A percentile compares a stretch with the other conserved stretches of the same genome.
Conservation (phyloP, 2,329 filamentous ascomycete genomes). For the Colletotrichum godetiae region DNA sequence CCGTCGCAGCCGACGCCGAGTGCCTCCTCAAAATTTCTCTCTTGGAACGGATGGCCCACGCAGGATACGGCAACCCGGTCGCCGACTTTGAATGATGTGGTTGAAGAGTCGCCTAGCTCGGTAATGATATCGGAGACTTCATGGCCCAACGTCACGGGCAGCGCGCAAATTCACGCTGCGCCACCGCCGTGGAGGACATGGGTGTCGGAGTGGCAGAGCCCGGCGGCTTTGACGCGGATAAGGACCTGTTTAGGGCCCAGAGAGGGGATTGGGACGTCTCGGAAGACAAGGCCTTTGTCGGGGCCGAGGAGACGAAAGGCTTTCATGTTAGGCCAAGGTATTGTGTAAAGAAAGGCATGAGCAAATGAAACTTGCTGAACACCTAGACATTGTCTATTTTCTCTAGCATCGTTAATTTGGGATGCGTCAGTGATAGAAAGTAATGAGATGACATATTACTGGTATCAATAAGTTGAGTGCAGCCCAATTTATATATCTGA, state of each 20-base stretch:
- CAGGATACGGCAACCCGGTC: slow-evolving; percentile 27
- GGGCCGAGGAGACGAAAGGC: slow-evolving; percentile 23
- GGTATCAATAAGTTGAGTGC: too few species aligned
- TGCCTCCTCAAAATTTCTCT: slow-evolving; percentile 12
- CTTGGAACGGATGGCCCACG: slow-evolving; percentile 25
- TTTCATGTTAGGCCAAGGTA: slow-evolving; percentile 2
- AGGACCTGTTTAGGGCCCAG: slow-evolving; percentile 1
- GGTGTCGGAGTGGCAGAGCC: slow-evolving; percentile 31
- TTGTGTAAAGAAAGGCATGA: too few species aligned
- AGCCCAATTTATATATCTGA: too few species aligned
- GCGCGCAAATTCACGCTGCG: slow-evolving; percentile 28
- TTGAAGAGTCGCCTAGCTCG: not conserved
- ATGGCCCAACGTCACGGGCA: slow-evolving; percentile 20
- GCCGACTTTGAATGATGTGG: not conserved
- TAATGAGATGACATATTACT: too few species aligned
- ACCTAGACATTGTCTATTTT: too few species aligned
- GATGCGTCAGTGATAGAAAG: too few species aligned
- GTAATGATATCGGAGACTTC: slow-evolving; percentile 21
- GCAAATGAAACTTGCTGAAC: too few species aligned
- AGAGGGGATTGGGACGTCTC: slow-evolving; percentile 5
- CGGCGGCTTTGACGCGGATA: slow-evolving; percentile 19
- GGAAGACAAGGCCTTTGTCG: slow-evolving; percentile 10
- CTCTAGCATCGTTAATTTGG: too few species aligned
- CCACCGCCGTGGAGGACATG: slow-evolving; percentile 31
- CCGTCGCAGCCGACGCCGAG: slow-evolving; percentile 27